Base-by-base conservation (phyloP, 768 basidiomycete species). In the Lentinula detonsa region DNA sequence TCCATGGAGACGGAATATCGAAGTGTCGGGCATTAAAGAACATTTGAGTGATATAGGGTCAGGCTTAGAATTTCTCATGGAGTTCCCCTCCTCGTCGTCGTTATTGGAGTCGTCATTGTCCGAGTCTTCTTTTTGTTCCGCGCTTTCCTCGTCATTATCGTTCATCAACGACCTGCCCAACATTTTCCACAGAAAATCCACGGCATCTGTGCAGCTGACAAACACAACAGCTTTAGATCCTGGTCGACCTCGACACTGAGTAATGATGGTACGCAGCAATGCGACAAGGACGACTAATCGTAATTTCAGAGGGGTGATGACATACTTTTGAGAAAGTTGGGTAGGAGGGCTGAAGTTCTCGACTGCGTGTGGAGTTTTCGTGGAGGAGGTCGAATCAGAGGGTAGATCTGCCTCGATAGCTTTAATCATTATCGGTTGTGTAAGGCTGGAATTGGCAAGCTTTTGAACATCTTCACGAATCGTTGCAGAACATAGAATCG, bases 171-270 rank as follows among this genome's bases (percentile, higher is more conserved):
- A 60, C 50, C 60, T 23, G 40, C 62, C 56, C 1, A 98, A 74
- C 21, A 98, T 76, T 54, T 81, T 84, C 93, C 93, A 98, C 69
- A 96, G 94, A 68, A 93, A 98, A 71, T 99, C 96, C 16, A 99
- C 97, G 2, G 97, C 95, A 73, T 98, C 96, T 5, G 95, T 98
- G 68, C 94, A 98, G 66, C 91, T 96, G 63, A 99, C 76, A 74
- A 99, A 99, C 5, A 99, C 93, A 51, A 99, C 93, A 59, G 97
- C 84, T 72, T 91, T 93, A 45, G 80, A 79, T 10, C 83, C 82
- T 45, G 77, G 76, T 34, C 71, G 78, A 45, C 73, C 72, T 65
- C 77, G 78, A 23, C 82, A 77, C 71, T 87, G 83, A 5, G 87
- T 76, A 33, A 95, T 77, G n/a, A 96, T 78, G 5, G 85, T 84